Percentiles rank a stretch among this genome's conserved stretches.
phyloP scores from a whole-genome alignment of 805 yeast species.

The Brettanomyces sp. region DNA sequence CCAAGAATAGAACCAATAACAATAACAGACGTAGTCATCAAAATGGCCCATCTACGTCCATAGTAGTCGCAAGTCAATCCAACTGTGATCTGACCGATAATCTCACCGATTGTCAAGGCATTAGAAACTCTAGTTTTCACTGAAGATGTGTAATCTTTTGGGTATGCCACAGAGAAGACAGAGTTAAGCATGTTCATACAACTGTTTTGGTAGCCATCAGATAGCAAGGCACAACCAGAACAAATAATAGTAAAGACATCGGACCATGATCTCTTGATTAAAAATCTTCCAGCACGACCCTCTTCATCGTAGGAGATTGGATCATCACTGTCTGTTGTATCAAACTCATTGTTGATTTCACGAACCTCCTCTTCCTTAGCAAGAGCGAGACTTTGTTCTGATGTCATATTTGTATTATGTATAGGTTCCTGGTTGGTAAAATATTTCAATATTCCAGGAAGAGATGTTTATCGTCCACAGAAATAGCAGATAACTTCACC shows the following conservation, averaged over 20 bases:
- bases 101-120: slow-evolving; percentile 44
- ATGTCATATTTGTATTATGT: neutral
- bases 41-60: slow-evolving; percentile 54
- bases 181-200: slow-evolving; percentile 19
- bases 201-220: slow-evolving; percentile 37
- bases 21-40: slow-evolving; percentile 48
- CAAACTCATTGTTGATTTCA: neutral
- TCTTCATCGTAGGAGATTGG: slow-evolving; percentile 11
- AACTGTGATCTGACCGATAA: slow-evolving; percentile 51
- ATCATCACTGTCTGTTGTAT: neutral
- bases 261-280: slow-evolving; percentile 20
- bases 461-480: too few species aligned
- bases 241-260: slow-evolving; percentile 43
- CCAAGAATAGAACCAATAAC: slow-evolving; percentile 48
- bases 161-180: slow-evolving; percentile 11
- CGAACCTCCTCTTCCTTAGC: neutral
- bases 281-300: slow-evolving; percentile 10
- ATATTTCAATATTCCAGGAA: too few species aligned
- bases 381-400: neutral
- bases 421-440: too few species aligned
- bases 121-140: slow-evolving; percentile 25
- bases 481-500: too few species aligned
- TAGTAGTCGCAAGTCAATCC: slow-evolving; percentile 50
- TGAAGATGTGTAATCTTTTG: slow-evolving; percentile 40
- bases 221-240: slow-evolving; percentile 66